A percentile compares a stretch with the other conserved stretches of the same genome.
Evolutionary conservation across 805 yeast genomes (phyloP).

Genomic region (Maudiozyma serrabonitensis): DNA sequence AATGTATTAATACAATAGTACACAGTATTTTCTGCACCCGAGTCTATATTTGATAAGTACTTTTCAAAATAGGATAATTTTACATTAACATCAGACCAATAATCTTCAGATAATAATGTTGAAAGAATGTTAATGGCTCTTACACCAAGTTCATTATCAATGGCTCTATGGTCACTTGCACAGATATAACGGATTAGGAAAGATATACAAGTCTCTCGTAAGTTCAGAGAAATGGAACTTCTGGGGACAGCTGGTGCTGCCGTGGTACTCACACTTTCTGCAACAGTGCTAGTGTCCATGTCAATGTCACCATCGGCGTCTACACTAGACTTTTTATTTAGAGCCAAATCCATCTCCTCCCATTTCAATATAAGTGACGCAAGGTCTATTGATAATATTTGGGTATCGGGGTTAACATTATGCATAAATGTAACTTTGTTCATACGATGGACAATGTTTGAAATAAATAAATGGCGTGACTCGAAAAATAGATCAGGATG

Average conservation of each 20-base stretch:
- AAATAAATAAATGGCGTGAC: conserved; percentile 81
- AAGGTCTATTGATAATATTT: conserved; percentile 75
- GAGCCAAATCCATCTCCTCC: conserved; percentile 49
- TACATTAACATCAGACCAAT: conserved; percentile 86
- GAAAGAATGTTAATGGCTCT: conserved; percentile 73
- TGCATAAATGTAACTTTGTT: conserved; percentile 75
- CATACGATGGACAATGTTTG: conserved; percentile 85
- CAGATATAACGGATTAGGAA: conserved; percentile 83
- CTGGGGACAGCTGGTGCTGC: neutral
- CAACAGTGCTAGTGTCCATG: conserved; percentile 11
- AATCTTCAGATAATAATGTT: conserved; percentile 56
- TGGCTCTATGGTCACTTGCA: conserved; percentile 71
- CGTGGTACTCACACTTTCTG: neutral
- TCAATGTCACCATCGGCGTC: conserved; percentile 23
- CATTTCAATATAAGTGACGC: conserved; percentile 79
- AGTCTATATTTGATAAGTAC: conserved; percentile 69
- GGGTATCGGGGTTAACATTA: conserved; percentile 72
- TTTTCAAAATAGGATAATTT: conserved; percentile 82
- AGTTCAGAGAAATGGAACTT: conserved; percentile 46
- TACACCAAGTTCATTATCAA: conserved; percentile 74
- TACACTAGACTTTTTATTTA: conserved; percentile 4
- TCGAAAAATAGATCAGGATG: conserved; percentile 78
- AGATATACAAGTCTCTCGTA: conserved; percentile 83
- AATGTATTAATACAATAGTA: conserved; percentile 84
- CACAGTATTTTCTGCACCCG: conserved; percentile 54